phyloP scores from a whole-genome alignment of 2,329 filamentous ascomycete species.

The Botrytis tulipae region DNA sequence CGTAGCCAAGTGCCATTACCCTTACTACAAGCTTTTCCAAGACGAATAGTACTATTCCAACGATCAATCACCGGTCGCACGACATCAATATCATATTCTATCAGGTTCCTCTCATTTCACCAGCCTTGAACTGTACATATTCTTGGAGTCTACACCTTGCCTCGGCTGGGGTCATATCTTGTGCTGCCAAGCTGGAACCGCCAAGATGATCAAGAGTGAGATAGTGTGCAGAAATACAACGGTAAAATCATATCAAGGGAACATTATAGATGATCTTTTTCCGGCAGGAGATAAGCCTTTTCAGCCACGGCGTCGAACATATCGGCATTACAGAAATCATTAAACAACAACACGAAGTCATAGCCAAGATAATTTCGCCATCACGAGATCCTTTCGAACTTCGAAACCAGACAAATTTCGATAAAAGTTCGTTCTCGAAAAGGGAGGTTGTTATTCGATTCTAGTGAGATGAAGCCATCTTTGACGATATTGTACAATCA shows the following conservation, averaged over 20 bases:
- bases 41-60: not conserved
- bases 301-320: not conserved
- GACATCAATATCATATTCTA: not conserved
- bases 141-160: not conserved
- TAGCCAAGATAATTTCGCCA: constrained; percentile 15
- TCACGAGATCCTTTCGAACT: not conserved
- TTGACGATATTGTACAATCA: constrained; percentile 10
- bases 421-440: constrained; percentile 9
- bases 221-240: not conserved
- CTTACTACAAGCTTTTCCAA: not conserved
- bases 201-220: constrained; percentile 11
- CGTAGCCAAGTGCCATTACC: not conserved
- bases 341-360: not conserved
- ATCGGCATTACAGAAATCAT: not conserved
- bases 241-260: not conserved
- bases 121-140: not conserved
- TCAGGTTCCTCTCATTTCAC: not conserved
- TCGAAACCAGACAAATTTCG: not conserved
- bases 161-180: not conserved
- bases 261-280: not conserved
- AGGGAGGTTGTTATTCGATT: constrained; percentile 17
- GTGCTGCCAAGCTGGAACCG: not conserved
- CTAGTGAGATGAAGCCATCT: constrained; percentile 13
- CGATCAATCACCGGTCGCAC: constrained; percentile 2
- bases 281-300: constrained; percentile 17